A percentile compares a stretch with the other conserved stretches of the same genome.
phyloP scores from a whole-genome alignment of 306 rosid species.

The Vachellia collinsii region DNA sequence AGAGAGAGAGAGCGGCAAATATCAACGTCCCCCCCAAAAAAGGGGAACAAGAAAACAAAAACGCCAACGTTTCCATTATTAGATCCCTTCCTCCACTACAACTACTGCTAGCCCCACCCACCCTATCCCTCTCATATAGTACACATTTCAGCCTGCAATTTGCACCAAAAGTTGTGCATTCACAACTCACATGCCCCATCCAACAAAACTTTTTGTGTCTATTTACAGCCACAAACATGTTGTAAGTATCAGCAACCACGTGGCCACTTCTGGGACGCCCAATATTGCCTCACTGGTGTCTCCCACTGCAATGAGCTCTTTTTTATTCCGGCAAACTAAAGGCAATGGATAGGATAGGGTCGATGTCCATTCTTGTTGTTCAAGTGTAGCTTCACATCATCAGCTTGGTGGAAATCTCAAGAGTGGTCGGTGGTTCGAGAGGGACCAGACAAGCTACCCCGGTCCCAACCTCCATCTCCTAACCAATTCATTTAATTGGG shows the following conservation, averaged over 20 bases:
- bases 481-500: slow-evolving; percentile 25
- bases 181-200: not conserved
- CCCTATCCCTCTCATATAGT: not conserved
- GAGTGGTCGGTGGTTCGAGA: slow-evolving; percentile 10
- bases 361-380: slow-evolving; percentile 27
- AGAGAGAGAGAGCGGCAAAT: not conserved
- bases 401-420: slow-evolving; percentile 8
- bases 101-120: slow-evolving; percentile 39
- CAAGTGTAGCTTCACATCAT: slow-evolving; percentile 26
- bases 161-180: slow-evolving; percentile 2
- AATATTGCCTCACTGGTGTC: slow-evolving; percentile 20
- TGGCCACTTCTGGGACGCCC: slow-evolving; percentile 38
- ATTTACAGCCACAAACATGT: slow-evolving; percentile 41
- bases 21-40: not conserved
- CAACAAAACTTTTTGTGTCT: slow-evolving; percentile 20
- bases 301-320: slow-evolving; percentile 17
- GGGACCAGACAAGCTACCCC: slow-evolving; percentile 34
- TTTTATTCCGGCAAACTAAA: not conserved
- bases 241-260: slow-evolving; percentile 32
- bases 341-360: not conserved
- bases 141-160: not conserved
- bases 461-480: slow-evolving; percentile 35
- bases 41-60: not conserved
- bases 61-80: slow-evolving; percentile 37
- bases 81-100: slow-evolving; percentile 11